phyloP scores from a whole-genome alignment of 768 basidiomycete species.

The Lyophyllum decastes region DNA sequence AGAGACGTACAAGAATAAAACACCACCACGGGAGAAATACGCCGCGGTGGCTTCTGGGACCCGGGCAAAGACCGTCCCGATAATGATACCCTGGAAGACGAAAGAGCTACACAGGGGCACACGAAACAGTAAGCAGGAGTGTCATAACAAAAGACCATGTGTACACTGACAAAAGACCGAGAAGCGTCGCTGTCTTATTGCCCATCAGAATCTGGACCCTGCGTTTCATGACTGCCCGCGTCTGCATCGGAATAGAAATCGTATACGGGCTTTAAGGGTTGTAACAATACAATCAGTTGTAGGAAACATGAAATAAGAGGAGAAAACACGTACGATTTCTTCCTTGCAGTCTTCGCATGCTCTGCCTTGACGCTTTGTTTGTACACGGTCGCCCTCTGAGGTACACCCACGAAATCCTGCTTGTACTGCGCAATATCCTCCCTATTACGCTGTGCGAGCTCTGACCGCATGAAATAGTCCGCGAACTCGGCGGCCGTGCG shows the following conservation, averaged over 20 bases:
- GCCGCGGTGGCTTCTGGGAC: conserved; percentile 55
- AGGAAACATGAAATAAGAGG: background rate
- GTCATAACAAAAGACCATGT: background rate
- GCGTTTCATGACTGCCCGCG: conserved; percentile 36
- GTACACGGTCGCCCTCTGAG: conserved; percentile 41
- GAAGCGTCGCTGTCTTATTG: conserved; percentile 26
- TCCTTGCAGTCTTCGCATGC: conserved; percentile 46
- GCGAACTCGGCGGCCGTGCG: conserved; percentile 50
- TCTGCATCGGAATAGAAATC: conserved; percentile 38
- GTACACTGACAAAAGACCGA: conserved; percentile 31
- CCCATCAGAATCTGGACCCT: conserved; percentile 41
- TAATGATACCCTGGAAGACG: conserved; percentile 48
- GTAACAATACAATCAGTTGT: background rate
- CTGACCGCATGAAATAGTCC: conserved; percentile 32
- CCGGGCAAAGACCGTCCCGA: conserved; percentile 68
- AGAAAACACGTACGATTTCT: conserved; percentile 24
- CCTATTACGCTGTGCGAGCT: conserved; percentile 34
- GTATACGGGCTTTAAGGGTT: conserved; percentile 38
- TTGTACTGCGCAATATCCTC: conserved; percentile 52
- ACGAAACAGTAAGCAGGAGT: background rate
- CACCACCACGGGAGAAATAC: conserved; percentile 77
- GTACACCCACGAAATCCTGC: conserved; percentile 42
- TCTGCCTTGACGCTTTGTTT: conserved; percentile 48
- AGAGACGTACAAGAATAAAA: conserved; percentile 67
- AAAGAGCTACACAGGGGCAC: conserved; percentile 49